These are phyloP conservation scores for Solanum hybrid DNA, from an alignment of 305 asterid genomes.

Conservation along the genomic window DNA sequence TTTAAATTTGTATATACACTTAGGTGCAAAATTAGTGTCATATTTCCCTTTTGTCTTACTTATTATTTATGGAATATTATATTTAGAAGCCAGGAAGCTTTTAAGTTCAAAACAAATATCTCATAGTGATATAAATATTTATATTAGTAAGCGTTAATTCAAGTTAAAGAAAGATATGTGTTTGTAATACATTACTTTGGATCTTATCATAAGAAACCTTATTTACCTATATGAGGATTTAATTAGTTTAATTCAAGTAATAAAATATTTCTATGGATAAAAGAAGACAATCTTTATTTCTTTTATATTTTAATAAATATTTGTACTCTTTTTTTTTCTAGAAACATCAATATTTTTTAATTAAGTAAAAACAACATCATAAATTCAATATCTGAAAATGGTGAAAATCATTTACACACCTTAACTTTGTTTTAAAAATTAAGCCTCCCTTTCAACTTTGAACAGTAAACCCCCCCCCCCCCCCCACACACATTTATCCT, in stretches of 20 bases:
- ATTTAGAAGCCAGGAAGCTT: too few relatives aligned
- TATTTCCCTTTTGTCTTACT: not conserved
- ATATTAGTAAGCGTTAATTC: not conserved
- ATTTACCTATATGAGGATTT: not conserved
- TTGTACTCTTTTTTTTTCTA: not conserved
- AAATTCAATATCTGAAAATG: not conserved
- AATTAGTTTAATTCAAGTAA: not conserved
- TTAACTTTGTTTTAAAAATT: not conserved
- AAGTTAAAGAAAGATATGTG: not conserved
- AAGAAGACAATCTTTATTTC: not conserved
- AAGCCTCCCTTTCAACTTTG: not conserved
- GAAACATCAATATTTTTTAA: not conserved
- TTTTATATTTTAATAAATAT: not conserved
- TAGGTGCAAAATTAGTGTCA: not conserved
- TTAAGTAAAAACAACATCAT: not conserved
- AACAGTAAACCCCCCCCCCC: not conserved
- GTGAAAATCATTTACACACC: not conserved
- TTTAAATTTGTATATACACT: not conserved
- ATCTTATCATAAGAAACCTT: not conserved
- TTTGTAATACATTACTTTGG: not conserved
- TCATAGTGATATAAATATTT: too few relatives aligned
- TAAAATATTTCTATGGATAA: not conserved
- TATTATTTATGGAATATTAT: too few relatives aligned
- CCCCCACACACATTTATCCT: not conserved
- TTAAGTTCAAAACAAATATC: not conserved